A percentile compares a stretch with the other conserved stretches of the same genome.
Conservation (phyloP, 2,329 filamentous ascomycete species). For the Microthyrium microscopicum region DNA sequence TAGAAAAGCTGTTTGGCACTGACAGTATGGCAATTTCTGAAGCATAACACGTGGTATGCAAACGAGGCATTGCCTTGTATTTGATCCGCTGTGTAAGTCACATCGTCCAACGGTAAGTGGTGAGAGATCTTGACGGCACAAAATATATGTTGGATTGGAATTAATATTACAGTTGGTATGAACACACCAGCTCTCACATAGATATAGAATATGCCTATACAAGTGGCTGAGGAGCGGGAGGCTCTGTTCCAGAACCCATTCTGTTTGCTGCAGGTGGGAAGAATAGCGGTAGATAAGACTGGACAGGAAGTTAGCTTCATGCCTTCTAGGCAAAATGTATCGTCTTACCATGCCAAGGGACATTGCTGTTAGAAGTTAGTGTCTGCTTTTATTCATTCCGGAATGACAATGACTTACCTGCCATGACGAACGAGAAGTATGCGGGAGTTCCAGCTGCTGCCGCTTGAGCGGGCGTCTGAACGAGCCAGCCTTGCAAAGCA, state of each 20-base stretch:
- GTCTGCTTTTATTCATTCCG: conserved; percentile 1
- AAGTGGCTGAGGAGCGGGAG: too few relatives aligned
- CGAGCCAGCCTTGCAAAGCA: conserved; percentile 60
- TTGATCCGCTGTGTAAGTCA: too few relatives aligned
- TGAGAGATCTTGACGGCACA: too few relatives aligned
- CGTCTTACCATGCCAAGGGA: conserved; percentile 28
- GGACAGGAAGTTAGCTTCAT: conserved; percentile 8
- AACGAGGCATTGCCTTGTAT: too few relatives aligned
- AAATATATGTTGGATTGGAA: too few relatives aligned
- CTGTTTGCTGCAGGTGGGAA: conserved; percentile 34
- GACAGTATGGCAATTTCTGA: too few relatives aligned
- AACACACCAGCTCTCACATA: too few relatives aligned
- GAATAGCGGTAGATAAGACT: conserved; percentile 50
- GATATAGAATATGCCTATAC: too few relatives aligned
- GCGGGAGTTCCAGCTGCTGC: conserved; percentile 52
- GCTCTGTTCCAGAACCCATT: conserved; percentile 29
- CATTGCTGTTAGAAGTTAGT: conserved; percentile 19
- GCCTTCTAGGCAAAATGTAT: conserved; percentile 1
- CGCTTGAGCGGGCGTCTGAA: conserved; percentile 51
- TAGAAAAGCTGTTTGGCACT: too few relatives aligned
- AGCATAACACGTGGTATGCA: too few relatives aligned
- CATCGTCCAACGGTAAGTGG: too few relatives aligned
- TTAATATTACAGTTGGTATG: too few relatives aligned
- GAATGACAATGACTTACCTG: conserved; percentile 35
- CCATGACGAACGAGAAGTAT: conserved; percentile 64